Base-by-base conservation (phyloP, 2,329 filamentous ascomycete genomes). In the Clonostachys byssicola region DNA sequence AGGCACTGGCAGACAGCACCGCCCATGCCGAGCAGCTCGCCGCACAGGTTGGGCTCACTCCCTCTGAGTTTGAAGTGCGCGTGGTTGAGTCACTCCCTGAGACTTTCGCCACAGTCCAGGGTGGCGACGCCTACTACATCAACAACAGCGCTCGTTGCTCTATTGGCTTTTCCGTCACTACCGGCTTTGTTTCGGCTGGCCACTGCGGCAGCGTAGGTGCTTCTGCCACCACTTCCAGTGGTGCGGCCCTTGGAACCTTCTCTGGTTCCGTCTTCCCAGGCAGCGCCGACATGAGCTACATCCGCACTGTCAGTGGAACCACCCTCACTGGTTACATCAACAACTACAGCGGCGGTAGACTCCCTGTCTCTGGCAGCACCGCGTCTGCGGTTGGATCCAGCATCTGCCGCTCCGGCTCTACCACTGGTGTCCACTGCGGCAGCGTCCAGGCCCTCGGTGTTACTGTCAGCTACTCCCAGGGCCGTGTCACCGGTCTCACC, bases 381-480 rank as follows among this genome's bases (percentile, higher is more conserved):
- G 65, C 54, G 35, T 40, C 65, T 42, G 57, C 58, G 47, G 54
- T 60, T 47, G 66, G 66, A 20, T 39, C 62, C 54, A 62, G 58
- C 54, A 60, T 70, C 60, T 70, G 66, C 61, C 66, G 66, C 56
- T 70, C 66, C 51, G 66, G 66, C 54, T 68, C 66, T 44, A 70
- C 66, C 54, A 68, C 58, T 44, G 64, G 64, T 53, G 64, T 68
- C 57, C 57, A 53, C 62, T 70, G 66, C 59, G 65, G 65, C 42
- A 60, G 60, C 1, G 59, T 70, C 51, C 60, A 60, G 47, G 53
- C 61, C 23, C 51, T 65, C 4, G 57, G 61, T 51, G 66, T 63
- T 1, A 63, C 63, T 2, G 65, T 70, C 54, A 60, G 51, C 59
- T 70, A 70, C 60, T n/a, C 62, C 44, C 43, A 70, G 48, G 66